Evolutionary conservation across 2,329 filamentous ascomycete genomes (phyloP).

Genomic region (Colletotrichum aenigma): DNA sequence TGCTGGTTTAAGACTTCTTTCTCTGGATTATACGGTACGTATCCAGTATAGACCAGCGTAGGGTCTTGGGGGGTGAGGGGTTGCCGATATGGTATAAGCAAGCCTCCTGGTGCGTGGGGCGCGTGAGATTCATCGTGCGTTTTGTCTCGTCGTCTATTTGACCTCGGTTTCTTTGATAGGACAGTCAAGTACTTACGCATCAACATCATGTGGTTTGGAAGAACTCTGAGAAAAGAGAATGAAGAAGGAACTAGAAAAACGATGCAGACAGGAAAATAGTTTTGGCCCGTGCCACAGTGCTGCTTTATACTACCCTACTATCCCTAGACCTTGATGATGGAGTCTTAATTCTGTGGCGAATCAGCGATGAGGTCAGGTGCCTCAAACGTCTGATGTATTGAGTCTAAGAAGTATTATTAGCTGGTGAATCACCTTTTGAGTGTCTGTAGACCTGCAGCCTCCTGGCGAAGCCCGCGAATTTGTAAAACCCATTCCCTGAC

Average conservation of each 20-base stretch:
- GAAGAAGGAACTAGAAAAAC: not conserved
- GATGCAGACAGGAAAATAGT: not conserved
- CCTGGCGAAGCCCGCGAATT: not conserved
- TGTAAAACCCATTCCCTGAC: not conserved
- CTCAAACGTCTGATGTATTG: not conserved
- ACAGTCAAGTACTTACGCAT: not conserved
- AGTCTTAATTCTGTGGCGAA: not conserved
- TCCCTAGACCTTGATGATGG: not conserved
- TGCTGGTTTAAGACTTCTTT: not conserved
- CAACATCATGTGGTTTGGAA: not conserved
- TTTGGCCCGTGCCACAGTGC: not conserved
- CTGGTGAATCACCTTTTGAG: not conserved
- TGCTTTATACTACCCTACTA: not conserved
- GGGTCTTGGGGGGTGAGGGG: not conserved
- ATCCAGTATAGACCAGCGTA: not conserved
- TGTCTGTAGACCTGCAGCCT: not conserved
- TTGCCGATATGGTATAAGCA: not conserved
- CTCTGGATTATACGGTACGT: not conserved
- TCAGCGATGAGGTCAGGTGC: not conserved
- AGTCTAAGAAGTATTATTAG: not conserved
- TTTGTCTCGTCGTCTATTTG: not conserved
- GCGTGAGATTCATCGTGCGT: not conserved
- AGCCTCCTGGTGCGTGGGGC: not conserved
- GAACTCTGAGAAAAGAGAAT: not conserved
- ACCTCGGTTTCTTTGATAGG: not conserved